phyloP scores from a whole-genome alignment of 129 eudicot genomes.

The Flaveria sonorensis region DNA sequence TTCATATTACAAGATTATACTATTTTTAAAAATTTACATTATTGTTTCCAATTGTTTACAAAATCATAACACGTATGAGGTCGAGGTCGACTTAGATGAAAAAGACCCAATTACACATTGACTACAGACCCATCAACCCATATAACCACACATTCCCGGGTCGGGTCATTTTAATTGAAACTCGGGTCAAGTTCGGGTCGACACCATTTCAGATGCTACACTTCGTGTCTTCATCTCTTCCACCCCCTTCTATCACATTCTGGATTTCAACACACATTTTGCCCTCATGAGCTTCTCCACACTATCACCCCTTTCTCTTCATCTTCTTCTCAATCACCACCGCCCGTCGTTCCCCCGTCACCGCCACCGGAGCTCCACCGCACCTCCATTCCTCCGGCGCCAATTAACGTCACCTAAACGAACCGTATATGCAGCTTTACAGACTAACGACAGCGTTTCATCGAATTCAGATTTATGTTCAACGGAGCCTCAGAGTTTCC shows the following conservation, averaged over 20 bases:
- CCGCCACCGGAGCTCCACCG: slow-evolving; percentile 17
- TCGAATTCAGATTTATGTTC: slow-evolving; percentile 29
- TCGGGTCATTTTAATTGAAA: not conserved
- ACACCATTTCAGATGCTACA: not conserved
- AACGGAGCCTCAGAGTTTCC: slow-evolving; percentile 16
- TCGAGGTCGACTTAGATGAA: no score
- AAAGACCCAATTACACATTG: no score
- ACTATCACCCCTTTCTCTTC: not conserved
- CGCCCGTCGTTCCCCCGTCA: not conserved
- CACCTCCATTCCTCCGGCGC: slow-evolving; percentile 19
- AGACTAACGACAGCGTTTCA: slow-evolving; percentile 19
- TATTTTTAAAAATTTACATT: no score
- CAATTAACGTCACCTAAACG: slow-evolving; percentile 24
- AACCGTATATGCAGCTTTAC: slow-evolving; percentile 20
- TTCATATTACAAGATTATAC: no score
- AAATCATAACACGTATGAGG: no score
- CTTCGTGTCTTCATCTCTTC: not conserved
- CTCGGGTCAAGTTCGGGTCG: not conserved
- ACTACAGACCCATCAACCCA: no score
- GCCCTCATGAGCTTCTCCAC: slow-evolving; percentile 3
- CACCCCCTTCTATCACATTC: slow-evolving; percentile 1
- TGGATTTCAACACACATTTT: slow-evolving; percentile 1
- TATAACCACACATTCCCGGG: not conserved
- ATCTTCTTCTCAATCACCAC: slow-evolving; percentile 6
- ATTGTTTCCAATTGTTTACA: no score